Evolutionary conservation across 2,329 filamentous ascomycete species (phyloP).

Genomic region (Fusarium sororula): DNA sequence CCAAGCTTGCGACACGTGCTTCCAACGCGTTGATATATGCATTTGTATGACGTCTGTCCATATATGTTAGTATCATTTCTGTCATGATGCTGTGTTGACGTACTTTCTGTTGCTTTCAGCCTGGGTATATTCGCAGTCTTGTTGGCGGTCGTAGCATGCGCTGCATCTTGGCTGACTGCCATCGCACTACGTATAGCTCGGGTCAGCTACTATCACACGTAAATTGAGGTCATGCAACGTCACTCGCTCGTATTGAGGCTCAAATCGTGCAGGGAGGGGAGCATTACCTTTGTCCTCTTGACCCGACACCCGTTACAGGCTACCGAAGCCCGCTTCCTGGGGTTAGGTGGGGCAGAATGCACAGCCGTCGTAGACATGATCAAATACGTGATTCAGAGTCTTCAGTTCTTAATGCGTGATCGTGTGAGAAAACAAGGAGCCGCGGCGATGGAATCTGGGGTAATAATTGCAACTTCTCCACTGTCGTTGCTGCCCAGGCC

Average conservation of each 20-base stretch:
- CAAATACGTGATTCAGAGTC: background rate
- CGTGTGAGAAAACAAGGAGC: background rate
- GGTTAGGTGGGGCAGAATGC: background rate
- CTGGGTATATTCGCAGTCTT: conserved; percentile 4
- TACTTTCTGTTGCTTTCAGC: conserved; percentile 10
- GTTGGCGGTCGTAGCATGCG: background rate
- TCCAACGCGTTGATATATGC: conserved; percentile 8
- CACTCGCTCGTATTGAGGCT: background rate
- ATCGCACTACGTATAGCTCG: background rate
- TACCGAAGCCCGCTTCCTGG: conserved; percentile 6
- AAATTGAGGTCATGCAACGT: no score
- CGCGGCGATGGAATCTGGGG: background rate
- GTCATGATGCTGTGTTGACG: fast-evolving
- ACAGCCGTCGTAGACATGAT: background rate
- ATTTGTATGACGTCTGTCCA: background rate
- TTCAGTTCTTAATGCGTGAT: background rate
- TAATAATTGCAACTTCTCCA: background rate
- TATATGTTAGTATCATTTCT: fast-evolving
- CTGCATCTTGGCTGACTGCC: conserved; percentile 5
- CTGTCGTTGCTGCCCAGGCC: background rate
- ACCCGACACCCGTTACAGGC: conserved; percentile 2
- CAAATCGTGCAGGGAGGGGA: background rate
- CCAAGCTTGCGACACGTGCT: background rate
- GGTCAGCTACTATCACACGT: background rate
- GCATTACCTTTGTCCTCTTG: conserved; percentile 6